These are phyloP conservation scores for Microcos paniculata DNA, from an alignment of 345 rosid genomes.

Conservation along the genomic window DNA sequence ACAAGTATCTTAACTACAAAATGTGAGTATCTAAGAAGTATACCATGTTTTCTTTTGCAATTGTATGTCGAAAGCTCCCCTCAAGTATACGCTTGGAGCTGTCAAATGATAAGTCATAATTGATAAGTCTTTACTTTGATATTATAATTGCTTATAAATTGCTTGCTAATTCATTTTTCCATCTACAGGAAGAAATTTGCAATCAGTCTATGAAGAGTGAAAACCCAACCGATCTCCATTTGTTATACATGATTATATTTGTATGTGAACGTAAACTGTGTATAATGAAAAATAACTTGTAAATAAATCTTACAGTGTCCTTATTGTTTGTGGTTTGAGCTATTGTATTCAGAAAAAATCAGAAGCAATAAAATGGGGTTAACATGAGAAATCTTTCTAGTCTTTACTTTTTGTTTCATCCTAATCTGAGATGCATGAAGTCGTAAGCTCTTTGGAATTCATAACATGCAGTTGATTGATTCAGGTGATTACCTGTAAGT, in stretches of 20 bases:
- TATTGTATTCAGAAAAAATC: slow-evolving; percentile 8
- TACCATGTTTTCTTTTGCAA: background rate
- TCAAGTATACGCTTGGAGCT: no score
- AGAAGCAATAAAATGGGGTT: background rate
- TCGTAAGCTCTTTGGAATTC: background rate
- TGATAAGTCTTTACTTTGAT: background rate
- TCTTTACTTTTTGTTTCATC: background rate
- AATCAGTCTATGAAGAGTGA: slow-evolving; percentile 16
- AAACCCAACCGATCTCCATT: slow-evolving; percentile 4
- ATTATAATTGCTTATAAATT: background rate
- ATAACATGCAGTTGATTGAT: background rate
- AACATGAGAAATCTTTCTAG: no score
- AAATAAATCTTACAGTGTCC: background rate
- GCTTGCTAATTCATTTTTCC: slow-evolving; percentile 21
- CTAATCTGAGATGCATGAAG: background rate
- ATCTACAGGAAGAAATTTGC: slow-evolving; percentile 29
- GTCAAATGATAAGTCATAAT: background rate
- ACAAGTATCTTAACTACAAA: slow-evolving; percentile 64
- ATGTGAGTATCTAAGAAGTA: slow-evolving; percentile 44
- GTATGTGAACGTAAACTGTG: slow-evolving; percentile 2
- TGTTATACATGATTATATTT: background rate
- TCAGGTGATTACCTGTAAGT: background rate
- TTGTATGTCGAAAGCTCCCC: background rate
- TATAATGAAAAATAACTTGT: slow-evolving; percentile 3
- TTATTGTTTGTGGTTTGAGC: background rate